Percentiles rank a stretch among this genome's conserved stretches.
Conservation (phyloP, 352 stramenopile species). For the Pythium vanterpoolii region DNA sequence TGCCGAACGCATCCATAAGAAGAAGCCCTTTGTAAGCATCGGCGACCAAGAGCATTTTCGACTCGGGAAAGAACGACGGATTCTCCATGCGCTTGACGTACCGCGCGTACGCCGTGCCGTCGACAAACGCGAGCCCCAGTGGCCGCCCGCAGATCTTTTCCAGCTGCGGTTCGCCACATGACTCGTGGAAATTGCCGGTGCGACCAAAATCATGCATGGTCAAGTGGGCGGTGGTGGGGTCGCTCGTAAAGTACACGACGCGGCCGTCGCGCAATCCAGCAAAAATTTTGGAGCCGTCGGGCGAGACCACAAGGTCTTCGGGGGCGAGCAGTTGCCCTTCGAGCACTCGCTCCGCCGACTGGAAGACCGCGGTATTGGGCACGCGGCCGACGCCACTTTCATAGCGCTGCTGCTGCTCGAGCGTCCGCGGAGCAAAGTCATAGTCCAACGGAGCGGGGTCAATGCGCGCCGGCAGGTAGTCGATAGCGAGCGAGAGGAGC, state of each 20-base stretch:
- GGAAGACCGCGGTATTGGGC: slow-evolving; percentile 22
- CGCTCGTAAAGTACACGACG: slow-evolving; percentile 36
- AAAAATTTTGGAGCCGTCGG: slow-evolving; percentile 25
- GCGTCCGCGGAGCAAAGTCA: slow-evolving; percentile 35
- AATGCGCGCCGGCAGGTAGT: slow-evolving; percentile 42
- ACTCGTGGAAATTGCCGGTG: slow-evolving; percentile 33
- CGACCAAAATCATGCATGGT: slow-evolving; percentile 45
- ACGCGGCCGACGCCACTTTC: slow-evolving; percentile 3
- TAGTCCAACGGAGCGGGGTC: slow-evolving; percentile 31
- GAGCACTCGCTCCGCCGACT: slow-evolving; percentile 33
- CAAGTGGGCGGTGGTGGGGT: slow-evolving; percentile 14
- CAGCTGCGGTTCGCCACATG: slow-evolving; percentile 31
- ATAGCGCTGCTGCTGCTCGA: slow-evolving; percentile 40
- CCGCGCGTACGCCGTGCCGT: slow-evolving; percentile 32
- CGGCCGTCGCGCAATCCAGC: slow-evolving; percentile 51
- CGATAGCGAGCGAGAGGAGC: slow-evolving; percentile 47
- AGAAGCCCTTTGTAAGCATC: slow-evolving; percentile 60
- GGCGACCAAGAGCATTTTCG: slow-evolving; percentile 57
- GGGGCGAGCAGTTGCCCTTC: slow-evolving; percentile 32
- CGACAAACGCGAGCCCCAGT: slow-evolving; percentile 44
- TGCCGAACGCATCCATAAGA: slow-evolving; percentile 50
- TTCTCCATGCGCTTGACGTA: slow-evolving; percentile 44
- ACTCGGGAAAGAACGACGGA: slow-evolving; percentile 34
- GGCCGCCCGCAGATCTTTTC: slow-evolving; percentile 49
- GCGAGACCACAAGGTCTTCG: slow-evolving; percentile 32